Base-by-base conservation (phyloP, 345 rosid genomes). In the Aquilaria sinensis region DNA sequence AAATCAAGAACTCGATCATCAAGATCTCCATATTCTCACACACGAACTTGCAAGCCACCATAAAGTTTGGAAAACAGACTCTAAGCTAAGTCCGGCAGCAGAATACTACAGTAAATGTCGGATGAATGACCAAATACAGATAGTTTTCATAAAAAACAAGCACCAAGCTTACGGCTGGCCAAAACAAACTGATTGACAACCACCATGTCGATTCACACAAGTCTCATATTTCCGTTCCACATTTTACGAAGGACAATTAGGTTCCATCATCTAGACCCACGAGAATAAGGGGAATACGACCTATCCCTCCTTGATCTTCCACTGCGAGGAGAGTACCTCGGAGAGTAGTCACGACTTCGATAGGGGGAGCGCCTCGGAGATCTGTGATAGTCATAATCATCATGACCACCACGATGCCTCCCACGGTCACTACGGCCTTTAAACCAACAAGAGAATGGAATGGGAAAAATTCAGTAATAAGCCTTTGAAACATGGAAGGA, bases 361-460 rank as follows among this genome's bases (percentile, higher is more conserved):
- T 77, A 83, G 11, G 91, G 96, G 12, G 96, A 83, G 59, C 82
- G 92, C 73, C 89, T 92, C 23, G 98, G 96, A 68, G 96, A 85
- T 70, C 95, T 77, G 23, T 74, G 83, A 60, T 76, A 76, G 29
- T 72, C 77, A 11, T 78, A 79, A 51, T 86, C 92, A 65, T 86
- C 99, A 66, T 85, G 81, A 13, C 78, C 68, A 58, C 86, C 80
- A 1, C 74, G 76, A 69, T 82, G 67, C 62, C 94, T 78, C 31
- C 90, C 87, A 53, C 78, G 81, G 43, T 37, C 43, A 51, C 93
- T 83, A 54, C 88, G 85, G 64, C 47, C 84, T 81, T 70, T 69
- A 70, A 63, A 58, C 34, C 30, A 70, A 65, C 46, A 53, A 23
- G 54, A 47, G 12, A 47, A 59, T 9, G 52, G 31, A 2, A 52